A percentile compares a stretch with the other conserved stretches of the same genome.
Evolutionary conservation across 345 rosid genomes (phyloP).

Genomic region (Rhodamnia argentea): DNA sequence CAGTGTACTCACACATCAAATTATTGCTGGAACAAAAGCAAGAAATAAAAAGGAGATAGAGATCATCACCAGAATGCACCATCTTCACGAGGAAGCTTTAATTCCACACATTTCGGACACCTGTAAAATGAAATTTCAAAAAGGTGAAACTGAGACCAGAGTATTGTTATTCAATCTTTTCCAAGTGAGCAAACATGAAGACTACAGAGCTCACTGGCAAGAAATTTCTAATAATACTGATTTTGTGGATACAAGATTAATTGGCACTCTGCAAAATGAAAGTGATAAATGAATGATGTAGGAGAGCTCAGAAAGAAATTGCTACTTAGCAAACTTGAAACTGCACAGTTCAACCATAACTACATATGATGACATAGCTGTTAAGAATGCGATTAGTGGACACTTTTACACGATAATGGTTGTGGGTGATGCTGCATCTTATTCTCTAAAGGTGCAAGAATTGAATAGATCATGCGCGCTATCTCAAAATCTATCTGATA

Average conservation of each 20-base stretch:
- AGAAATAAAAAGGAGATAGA: neutral
- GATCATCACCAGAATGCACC: conserved; percentile 75
- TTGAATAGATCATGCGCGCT: neutral
- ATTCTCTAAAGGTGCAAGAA: neutral
- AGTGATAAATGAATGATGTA: neutral
- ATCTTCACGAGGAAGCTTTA: conserved; percentile 92
- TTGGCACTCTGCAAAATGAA: neutral
- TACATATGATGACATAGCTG: neutral
- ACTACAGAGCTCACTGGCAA: neutral
- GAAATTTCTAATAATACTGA: neutral
- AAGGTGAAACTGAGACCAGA: neutral
- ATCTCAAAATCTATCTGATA: neutral
- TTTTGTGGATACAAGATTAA: neutral
- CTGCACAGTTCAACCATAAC: neutral
- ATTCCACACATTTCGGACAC: conserved; percentile 84
- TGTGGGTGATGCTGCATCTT: neutral
- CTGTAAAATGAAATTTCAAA: conserved; percentile 18
- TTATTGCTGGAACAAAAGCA: neutral
- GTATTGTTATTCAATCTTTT: neutral
- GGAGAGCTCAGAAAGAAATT: neutral
- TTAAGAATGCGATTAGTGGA: neutral
- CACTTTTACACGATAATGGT: neutral
- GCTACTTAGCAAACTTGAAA: neutral
- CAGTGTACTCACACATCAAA: neutral
- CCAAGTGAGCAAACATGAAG: neutral